Conservation (phyloP, 164 flowering plant species). For the Amborella trichopoda region DNA sequence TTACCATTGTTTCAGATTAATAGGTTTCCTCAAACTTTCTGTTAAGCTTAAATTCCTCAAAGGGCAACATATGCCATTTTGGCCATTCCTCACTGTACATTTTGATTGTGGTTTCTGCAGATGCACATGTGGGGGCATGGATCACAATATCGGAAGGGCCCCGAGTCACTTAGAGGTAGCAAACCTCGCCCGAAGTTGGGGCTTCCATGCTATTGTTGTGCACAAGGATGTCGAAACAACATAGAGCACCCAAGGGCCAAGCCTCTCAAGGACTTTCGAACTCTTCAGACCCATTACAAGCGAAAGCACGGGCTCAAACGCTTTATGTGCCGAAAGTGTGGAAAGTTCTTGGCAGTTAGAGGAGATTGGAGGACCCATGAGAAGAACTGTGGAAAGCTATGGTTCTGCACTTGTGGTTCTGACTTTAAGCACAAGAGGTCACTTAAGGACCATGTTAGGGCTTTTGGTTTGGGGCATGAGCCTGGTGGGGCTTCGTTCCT, state of each 20-base stretch:
- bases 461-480: constrained; percentile 63
- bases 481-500: too few species aligned
- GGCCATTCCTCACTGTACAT: not conserved
- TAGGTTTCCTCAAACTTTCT: not conserved
- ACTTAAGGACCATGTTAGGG: constrained; percentile 55
- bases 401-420: constrained; percentile 71
- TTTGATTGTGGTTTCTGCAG: constrained; percentile 8
- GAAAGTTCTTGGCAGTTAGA: constrained; percentile 54
- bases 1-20: too few species aligned
- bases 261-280: constrained; percentile 66
- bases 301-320: constrained; percentile 60
- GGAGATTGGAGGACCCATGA: constrained; percentile 82
- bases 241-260: constrained; percentile 51
- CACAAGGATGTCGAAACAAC: constrained; percentile 64
- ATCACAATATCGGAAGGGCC: constrained; percentile 46
- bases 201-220: constrained; percentile 61
- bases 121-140: constrained; percentile 85
- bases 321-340: constrained; percentile 50
- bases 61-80: not conserved
- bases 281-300: constrained; percentile 71
- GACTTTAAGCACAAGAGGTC: constrained; percentile 77
- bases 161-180: constrained; percentile 44
- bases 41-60: not conserved
- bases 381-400: constrained; percentile 64
- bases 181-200: constrained; percentile 39